phyloP scores from a whole-genome alignment of 2,329 filamentous ascomycete species.

The Rugonectria rugulosa region DNA sequence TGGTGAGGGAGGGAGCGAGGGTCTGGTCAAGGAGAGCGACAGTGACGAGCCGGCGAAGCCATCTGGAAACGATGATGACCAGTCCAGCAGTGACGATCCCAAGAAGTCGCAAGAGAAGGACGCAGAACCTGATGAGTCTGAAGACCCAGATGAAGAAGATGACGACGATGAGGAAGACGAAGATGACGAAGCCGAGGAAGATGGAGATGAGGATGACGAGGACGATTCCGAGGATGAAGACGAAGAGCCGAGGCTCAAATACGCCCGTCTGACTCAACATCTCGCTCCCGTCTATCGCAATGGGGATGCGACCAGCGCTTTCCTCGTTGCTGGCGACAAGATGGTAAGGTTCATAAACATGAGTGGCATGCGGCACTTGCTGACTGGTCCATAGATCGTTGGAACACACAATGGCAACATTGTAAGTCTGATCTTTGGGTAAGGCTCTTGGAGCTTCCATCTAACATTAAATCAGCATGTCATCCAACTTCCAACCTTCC shows the following conservation, averaged over 20 bases:
- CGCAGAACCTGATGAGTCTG: conserved; percentile 24
- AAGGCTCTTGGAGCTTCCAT: background rate
- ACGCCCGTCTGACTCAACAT: conserved; percentile 83
- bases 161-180: conserved; percentile 38
- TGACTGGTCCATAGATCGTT: conserved; percentile 68
- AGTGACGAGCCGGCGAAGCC: background rate
- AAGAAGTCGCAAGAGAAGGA: conserved; percentile 14
- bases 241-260: conserved; percentile 94
- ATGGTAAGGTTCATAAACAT: conserved; percentile 68
- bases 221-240: conserved; percentile 86
- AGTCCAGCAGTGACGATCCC: too few species aligned
- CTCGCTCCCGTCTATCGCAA: conserved; percentile 87
- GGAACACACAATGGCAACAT: conserved; percentile 98
- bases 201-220: conserved; percentile 66
- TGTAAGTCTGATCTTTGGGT: conserved; percentile 67
- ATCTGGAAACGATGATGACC: too few species aligned
- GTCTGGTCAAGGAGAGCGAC: background rate
- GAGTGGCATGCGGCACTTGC: background rate
- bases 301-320: conserved; percentile 92
- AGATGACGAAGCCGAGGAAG: conserved; percentile 50
- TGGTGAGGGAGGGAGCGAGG: conserved; percentile 45
- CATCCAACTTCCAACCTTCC: conserved; percentile 81
- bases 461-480: conserved; percentile 71
- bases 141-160: conserved; percentile 27
- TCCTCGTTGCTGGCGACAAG: conserved; percentile 92